Percentiles rank a stretch among this genome's conserved stretches.
Conservation (phyloP, 1,139 yeast genomes). For the Kurtzmaniella quercitrusa region DNA sequence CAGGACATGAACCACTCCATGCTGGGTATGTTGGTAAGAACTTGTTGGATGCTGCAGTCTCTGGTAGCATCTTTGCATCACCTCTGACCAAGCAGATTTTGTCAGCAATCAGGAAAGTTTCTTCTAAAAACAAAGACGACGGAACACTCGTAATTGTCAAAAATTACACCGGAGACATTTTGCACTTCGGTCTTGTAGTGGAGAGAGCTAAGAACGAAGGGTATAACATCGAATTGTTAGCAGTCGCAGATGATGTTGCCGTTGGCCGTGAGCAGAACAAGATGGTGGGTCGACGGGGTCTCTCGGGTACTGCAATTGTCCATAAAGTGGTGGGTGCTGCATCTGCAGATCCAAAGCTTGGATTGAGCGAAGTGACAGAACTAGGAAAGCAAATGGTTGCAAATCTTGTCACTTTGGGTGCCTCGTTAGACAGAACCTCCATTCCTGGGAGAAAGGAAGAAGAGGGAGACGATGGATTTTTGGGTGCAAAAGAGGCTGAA, state of each 20-base stretch:
- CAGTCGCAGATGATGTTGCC: slow-evolving; percentile 89
- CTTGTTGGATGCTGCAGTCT: slow-evolving; percentile 78
- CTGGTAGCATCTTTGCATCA: slow-evolving; percentile 86
- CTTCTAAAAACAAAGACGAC: slow-evolving; percentile 48
- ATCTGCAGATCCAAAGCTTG: slow-evolving; percentile 39
- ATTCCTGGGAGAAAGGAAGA: slow-evolving; percentile 67
- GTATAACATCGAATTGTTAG: slow-evolving; percentile 60
- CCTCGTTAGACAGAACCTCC: slow-evolving; percentile 83
- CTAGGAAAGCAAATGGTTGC: slow-evolving; percentile 60
- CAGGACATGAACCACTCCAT: slow-evolving; percentile 94
- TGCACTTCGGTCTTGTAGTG: slow-evolving; percentile 87
- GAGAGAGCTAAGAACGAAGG: slow-evolving; percentile 84
- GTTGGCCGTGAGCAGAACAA: slow-evolving; percentile 85
- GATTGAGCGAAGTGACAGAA: slow-evolving; percentile 46
- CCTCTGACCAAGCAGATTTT: slow-evolving; percentile 87
- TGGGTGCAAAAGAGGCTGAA: slow-evolving; percentile 61
- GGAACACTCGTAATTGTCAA: slow-evolving; percentile 78
- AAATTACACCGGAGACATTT: slow-evolving; percentile 90
- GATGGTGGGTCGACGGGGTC: slow-evolving; percentile 88
- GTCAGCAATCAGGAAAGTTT: slow-evolving; percentile 48
- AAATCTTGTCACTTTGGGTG: slow-evolving; percentile 80
- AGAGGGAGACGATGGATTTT: slow-evolving; percentile 46
- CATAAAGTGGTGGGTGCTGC: slow-evolving; percentile 86
- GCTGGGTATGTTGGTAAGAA: slow-evolving; percentile 88
- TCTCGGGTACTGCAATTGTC: slow-evolving; percentile 84